Evolutionary conservation across 352 stramenopile genomes (phyloP).

Genomic region (Pythium periplocum): DNA sequence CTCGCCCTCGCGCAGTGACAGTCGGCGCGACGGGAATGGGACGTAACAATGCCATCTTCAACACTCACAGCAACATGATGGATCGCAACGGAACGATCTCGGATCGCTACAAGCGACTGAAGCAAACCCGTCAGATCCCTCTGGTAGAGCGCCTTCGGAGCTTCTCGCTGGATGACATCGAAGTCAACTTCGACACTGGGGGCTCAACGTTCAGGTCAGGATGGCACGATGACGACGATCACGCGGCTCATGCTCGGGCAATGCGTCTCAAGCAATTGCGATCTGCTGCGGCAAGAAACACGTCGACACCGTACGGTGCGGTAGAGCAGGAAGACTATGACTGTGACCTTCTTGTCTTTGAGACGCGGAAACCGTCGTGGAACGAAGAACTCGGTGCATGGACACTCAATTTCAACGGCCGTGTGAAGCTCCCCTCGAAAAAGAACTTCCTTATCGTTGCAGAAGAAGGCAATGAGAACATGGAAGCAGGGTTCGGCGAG

Average conservation of each 20-base stretch:
- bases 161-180: slow-evolving; percentile 56
- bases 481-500: slow-evolving; percentile 44
- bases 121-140: slow-evolving; percentile 40
- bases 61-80: slow-evolving; percentile 40
- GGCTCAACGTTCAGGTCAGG: slow-evolving; percentile 19
- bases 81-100: slow-evolving; percentile 47
- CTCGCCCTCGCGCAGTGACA: slow-evolving; percentile 6
- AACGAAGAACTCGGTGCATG: slow-evolving; percentile 78
- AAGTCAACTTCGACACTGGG: slow-evolving; percentile 33
- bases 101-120: slow-evolving; percentile 52
- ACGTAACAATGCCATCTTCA: slow-evolving; percentile 37
- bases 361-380: slow-evolving; percentile 82
- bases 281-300: slow-evolving; percentile 15
- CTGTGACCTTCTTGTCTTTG: slow-evolving; percentile 73
- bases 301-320: slow-evolving; percentile 49
- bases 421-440: slow-evolving; percentile 88
- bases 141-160: slow-evolving; percentile 45
- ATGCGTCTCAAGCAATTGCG: slow-evolving; percentile 36
- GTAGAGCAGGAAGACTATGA: slow-evolving; percentile 71
- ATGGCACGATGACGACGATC: slow-evolving; percentile 55
- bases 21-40: slow-evolving; percentile 27
- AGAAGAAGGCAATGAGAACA: slow-evolving; percentile 46
- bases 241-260: slow-evolving; percentile 21
- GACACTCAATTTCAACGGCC: slow-evolving; percentile 88
- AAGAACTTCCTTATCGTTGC: slow-evolving; percentile 87